Evolutionary conservation across 176 grass and related monocot genomes (phyloP), one percentile per base, ranked within the genome.

Genomic region (Dactylis glomerata): DNA sequence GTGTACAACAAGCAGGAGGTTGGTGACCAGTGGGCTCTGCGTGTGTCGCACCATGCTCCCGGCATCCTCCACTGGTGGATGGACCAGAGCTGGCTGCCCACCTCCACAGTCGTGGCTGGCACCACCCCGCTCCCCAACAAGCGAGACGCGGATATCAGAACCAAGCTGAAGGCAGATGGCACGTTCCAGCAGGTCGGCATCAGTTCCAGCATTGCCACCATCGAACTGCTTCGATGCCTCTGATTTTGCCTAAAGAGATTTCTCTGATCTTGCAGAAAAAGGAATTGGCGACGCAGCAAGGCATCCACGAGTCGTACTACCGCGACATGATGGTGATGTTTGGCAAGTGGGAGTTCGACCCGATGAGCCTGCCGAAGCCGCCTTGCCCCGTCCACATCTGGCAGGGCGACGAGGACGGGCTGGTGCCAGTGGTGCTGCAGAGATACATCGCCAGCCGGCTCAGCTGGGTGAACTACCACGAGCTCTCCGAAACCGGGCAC

Each of bases 1-100:
- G 87, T 62, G 61, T 92, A 92, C 76, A 81, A 24, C 62, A 86
- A 80, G 58, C 93, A 92, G 74, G 88, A 91, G 81, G 70, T 73
- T 0, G 93, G 90, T 2, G 93, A 95, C 78, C 87, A 90, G 56
- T 95, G 93, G 93, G 87, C 93, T 8, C 80, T 90, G 45, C 87
- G 93, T 0, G 85, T 95, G 42, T 88, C 90, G 30, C 91, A 92
- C 75, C 84, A 95, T 7, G 70, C 88, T 3, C 93, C 93, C 0
- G 86, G 88, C 66, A 65, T 95, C 54, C 93, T 95, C 30, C 93
- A 92, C 51, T 95, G 93, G 93, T 95, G 93, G 93, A 92, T 95
- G 90, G 80, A 92, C 20, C 93, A 95, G 88, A 83, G 69, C 75
- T 95, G 93, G 93, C 81, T 95, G 3, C 90, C 93, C 54, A 66